Conservation (phyloP, 805 yeast species). For the Zygosaccharomyces gambellarensis region DNA sequence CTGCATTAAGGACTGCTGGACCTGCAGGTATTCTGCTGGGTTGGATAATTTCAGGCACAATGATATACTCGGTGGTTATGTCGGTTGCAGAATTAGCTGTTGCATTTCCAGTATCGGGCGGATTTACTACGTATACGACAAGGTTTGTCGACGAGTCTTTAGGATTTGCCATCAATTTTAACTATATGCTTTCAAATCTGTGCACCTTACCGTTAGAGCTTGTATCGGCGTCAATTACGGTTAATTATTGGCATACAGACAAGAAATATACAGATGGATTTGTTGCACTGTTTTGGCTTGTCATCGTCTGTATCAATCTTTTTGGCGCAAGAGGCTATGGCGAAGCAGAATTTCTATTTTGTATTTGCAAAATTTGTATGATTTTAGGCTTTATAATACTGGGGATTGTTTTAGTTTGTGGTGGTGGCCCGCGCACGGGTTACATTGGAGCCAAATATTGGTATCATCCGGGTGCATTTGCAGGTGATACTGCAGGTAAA, state of each 20-base stretch:
- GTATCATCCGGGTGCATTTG: constrained; percentile 60
- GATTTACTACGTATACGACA: constrained; percentile 55
- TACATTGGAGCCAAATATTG: constrained; percentile 45
- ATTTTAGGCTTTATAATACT: constrained; percentile 51
- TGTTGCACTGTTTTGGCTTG: constrained; percentile 46
- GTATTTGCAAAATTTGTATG: constrained; percentile 46
- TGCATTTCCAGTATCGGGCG: constrained; percentile 59
- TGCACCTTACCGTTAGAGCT: constrained; percentile 48
- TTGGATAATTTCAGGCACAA: constrained; percentile 48
- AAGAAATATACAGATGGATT: constrained; percentile 46
- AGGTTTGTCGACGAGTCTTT: constrained; percentile 56
- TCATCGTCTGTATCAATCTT: constrained; percentile 45
- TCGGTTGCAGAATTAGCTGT: constrained; percentile 58
- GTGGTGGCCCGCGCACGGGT: constrained; percentile 41
- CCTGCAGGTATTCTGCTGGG: constrained; percentile 59
- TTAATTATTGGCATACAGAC: constrained; percentile 45
- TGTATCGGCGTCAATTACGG: constrained; percentile 50
- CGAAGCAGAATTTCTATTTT: constrained; percentile 48
- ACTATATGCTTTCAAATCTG: constrained; percentile 49
- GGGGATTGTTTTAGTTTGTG: constrained; percentile 46
- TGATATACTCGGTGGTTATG: constrained; percentile 56
- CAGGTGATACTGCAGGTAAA: constrained; percentile 35
- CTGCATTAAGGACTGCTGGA: constrained; percentile 57
- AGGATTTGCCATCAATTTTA: constrained; percentile 61
- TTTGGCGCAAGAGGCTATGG: constrained; percentile 55